Percentiles rank a stretch among this genome's conserved stretches.
These are phyloP conservation scores for Fusarium mundagurra DNA, from an alignment of 2,329 filamentous ascomycete genomes.

Conservation along the genomic window DNA sequence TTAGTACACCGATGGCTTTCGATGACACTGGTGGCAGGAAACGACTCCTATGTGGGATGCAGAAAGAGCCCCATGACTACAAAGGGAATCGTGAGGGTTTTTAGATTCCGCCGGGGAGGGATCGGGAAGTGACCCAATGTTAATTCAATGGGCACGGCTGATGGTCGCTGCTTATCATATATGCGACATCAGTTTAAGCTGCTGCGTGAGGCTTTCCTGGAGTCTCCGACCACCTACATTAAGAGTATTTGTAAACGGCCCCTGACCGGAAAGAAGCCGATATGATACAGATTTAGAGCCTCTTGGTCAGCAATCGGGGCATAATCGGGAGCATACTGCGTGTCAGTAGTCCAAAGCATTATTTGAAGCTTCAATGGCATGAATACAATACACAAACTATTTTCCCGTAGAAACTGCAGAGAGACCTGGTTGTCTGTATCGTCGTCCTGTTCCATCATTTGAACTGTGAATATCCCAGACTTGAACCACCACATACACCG, in stretches of 20 bases:
- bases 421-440: neutral
- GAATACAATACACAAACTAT: no score
- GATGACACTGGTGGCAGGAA: neutral
- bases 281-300: rapidly evolving
- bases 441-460: neutral
- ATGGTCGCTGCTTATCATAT: neutral
- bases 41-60: neutral
- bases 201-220: neutral
- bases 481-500: neutral
- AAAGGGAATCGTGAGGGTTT: neutral
- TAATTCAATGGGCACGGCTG: rapidly evolving
- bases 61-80: neutral
- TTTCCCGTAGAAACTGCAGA: neutral
- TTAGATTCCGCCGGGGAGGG: neutral
- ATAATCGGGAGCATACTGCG: neutral
- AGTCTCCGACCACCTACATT: neutral
- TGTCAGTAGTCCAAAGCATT: neutral
- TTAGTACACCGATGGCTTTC: neutral
- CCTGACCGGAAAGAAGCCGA: neutral
- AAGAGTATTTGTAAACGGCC: neutral
- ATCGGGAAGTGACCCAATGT: neutral
- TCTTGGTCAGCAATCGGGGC: neutral
- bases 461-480: neutral
- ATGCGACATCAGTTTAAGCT: neutral
- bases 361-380: neutral